Evolutionary conservation across 2,329 filamentous ascomycete species (phyloP).

Genomic region (Xylaria sp.): DNA sequence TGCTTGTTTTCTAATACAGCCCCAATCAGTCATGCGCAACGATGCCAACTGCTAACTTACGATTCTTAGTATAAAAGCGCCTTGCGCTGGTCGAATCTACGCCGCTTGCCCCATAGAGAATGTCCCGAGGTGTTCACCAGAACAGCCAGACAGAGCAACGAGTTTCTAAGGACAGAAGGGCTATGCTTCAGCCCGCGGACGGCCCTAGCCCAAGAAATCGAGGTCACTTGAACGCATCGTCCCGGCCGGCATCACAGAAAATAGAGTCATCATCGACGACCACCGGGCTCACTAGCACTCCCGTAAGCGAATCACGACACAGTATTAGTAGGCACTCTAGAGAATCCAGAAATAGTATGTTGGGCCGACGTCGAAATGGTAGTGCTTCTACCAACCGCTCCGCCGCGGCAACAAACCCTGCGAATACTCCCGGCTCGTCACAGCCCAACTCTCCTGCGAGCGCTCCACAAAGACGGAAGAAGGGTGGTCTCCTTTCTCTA

Average conservation of each 20-base stretch:
- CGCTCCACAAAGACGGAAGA: constrained; percentile 55
- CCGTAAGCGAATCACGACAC: constrained; percentile 63
- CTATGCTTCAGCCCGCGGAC: constrained; percentile 33
- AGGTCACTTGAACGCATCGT: constrained; percentile 62
- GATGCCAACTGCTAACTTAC: background rate
- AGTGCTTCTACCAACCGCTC: constrained; percentile 71
- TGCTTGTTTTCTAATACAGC: background rate
- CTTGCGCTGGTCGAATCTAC: constrained; percentile 20
- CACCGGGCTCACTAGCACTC: constrained; percentile 65
- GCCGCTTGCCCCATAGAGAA: constrained; percentile 19
- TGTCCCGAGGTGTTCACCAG: constrained; percentile 39
- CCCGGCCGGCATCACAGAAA: constrained; percentile 66
- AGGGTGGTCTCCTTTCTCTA: constrained; percentile 63
- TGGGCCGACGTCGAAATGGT: constrained; percentile 67
- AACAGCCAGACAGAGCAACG: constrained; percentile 36
- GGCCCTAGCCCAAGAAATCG: constrained; percentile 45
- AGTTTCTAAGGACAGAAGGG: constrained; percentile 37
- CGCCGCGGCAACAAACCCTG: constrained; percentile 58
- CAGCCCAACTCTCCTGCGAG: constrained; percentile 58
- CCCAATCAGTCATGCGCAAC: background rate
- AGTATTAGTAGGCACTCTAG: constrained; percentile 69
- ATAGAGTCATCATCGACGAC: constrained; percentile 64
- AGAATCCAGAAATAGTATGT: constrained; percentile 68
- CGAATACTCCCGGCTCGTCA: constrained; percentile 54
- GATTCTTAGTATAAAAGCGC: constrained; percentile 19